A percentile compares a stretch with the other conserved stretches of the same genome.
Conservation (phyloP, 306 rosid species). For the Lathyrus tuberosus region DNA sequence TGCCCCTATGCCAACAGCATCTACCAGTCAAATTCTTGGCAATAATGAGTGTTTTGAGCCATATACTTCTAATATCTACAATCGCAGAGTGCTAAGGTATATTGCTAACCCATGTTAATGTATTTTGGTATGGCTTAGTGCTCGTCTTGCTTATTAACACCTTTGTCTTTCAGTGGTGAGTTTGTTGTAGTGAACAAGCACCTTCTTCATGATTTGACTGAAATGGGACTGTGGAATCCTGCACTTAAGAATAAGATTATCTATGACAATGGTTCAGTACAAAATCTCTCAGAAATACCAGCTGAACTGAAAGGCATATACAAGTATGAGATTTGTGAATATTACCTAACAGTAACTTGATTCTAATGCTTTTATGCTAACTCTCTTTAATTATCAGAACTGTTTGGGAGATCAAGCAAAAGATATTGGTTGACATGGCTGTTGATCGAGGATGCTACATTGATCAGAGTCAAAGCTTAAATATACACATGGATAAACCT, state of each 20-base stretch:
- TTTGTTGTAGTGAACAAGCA: conserved; percentile 95
- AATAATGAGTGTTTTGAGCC: conserved; percentile 96
- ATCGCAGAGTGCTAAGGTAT: conserved; percentile 83
- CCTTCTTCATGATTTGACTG: conserved; percentile 81
- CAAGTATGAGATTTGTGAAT: conserved; percentile 56
- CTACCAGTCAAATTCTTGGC: conserved; percentile 93
- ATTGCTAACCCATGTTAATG: conserved; percentile 1
- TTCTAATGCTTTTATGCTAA: conserved; percentile 36
- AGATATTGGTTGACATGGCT: conserved; percentile 90
- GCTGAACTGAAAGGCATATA: conserved; percentile 68
- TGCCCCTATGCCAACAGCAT: conserved; percentile 94
- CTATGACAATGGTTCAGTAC: conserved; percentile 74
- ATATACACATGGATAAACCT: conserved; percentile 92
- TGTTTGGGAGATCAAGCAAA: conserved; percentile 97
- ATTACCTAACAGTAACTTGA: neutral
- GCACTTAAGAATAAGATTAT: conserved; percentile 71
- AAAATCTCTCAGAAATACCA: conserved; percentile 66
- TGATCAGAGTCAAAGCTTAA: conserved; percentile 92
- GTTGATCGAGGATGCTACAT: conserved; percentile 85
- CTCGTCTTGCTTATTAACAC: conserved; percentile 31
- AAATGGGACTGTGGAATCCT: conserved; percentile 91
- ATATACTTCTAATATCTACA: conserved; percentile 86
- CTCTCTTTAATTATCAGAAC: conserved; percentile 54
- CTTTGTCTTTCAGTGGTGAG: conserved; percentile 67
- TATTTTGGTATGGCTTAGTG: neutral